phyloP scores from a whole-genome alignment of 345 rosid species.

The Bruguiera gymnorhiza region DNA sequence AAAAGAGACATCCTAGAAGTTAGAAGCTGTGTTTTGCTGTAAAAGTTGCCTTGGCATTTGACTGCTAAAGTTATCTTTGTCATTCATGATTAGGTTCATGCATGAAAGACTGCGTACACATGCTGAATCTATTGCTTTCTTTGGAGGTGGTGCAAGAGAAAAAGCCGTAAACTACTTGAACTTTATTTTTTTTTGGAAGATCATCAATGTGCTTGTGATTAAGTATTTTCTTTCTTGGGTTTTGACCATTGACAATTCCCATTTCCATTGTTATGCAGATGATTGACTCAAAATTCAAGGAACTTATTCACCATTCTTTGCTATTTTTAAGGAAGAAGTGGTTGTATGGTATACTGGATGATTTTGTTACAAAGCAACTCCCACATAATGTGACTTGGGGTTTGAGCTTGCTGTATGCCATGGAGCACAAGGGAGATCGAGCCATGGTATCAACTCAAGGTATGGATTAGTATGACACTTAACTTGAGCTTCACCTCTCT shows the following conservation, averaged over 20 bases:
- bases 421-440: constrained; percentile 90
- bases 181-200: not conserved
- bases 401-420: constrained; percentile 86
- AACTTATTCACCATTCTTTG: constrained; percentile 78
- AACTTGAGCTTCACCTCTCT: constrained; percentile 3
- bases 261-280: constrained; percentile 43
- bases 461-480: constrained; percentile 21
- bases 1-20: not conserved
- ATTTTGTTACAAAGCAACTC: constrained; percentile 93
- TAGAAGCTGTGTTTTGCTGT: constrained; percentile 14
- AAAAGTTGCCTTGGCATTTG: constrained; percentile 5
- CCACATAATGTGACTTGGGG: constrained; percentile 98
- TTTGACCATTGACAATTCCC: no score
- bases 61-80: constrained; percentile 5
- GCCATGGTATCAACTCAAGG: constrained; percentile 85
- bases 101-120: constrained; percentile 96
- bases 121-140: constrained; percentile 99
- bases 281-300: constrained; percentile 84
- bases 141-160: constrained; percentile 99
- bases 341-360: constrained; percentile 86
- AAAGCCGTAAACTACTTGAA: constrained; percentile 68
- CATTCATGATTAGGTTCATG: constrained; percentile 69
- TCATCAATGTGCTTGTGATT: no score
- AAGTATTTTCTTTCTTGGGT: not conserved
- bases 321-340: constrained; percentile 84